phyloP scores from a whole-genome alignment of 306 rosid species.

The Corylus avellana region DNA sequence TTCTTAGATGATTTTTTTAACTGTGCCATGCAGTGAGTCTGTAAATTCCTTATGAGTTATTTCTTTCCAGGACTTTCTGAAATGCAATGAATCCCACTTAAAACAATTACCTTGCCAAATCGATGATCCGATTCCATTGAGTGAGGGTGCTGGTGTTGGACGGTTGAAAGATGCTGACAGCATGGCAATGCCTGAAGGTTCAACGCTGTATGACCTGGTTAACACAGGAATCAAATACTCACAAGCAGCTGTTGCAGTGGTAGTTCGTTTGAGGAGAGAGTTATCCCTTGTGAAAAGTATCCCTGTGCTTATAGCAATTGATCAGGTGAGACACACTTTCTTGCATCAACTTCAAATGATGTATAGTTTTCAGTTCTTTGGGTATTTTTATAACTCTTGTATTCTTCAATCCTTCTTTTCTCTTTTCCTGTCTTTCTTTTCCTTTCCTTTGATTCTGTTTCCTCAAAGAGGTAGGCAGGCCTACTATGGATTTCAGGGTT shows the following conservation, averaged over 20 bases:
- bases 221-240: conserved; percentile 82
- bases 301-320: conserved; percentile 95
- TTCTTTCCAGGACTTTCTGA: conserved; percentile 79
- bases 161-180: conserved; percentile 85
- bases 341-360: background rate
- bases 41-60: conserved; percentile 29
- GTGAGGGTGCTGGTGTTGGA: conserved; percentile 98
- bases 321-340: conserved; percentile 67
- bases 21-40: background rate
- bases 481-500: too few relatives aligned
- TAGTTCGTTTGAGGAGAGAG: conserved; percentile 90
- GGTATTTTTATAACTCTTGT: conserved; percentile 8
- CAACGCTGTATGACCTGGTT: conserved; percentile 76
- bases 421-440: too few relatives aligned
- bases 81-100: conserved; percentile 69
- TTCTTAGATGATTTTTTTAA: conserved; percentile 4
- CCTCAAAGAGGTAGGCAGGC: too few relatives aligned
- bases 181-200: conserved; percentile 75
- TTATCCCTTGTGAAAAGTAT: conserved; percentile 78
- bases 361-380: background rate
- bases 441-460: too few relatives aligned
- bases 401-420: too few relatives aligned
- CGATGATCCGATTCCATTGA: conserved; percentile 75
- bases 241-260: conserved; percentile 93
- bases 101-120: conserved; percentile 65